A percentile compares a stretch with the other conserved stretches of the same genome.
phyloP scores from a whole-genome alignment of 768 basidiomycete genomes.

The Pisolithus albus region DNA sequence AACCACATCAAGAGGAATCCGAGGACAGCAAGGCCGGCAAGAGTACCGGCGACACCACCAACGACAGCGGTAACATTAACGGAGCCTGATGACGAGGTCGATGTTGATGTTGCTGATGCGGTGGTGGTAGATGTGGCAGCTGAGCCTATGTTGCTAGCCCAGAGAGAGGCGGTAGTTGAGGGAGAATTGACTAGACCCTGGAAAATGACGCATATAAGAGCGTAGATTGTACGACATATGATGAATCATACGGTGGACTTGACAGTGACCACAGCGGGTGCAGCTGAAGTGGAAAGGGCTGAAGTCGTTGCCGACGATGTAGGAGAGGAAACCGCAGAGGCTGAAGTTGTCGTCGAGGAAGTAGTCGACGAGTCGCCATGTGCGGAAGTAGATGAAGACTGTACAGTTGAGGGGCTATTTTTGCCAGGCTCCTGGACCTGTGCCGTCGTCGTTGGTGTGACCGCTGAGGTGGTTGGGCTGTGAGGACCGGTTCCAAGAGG shows the following conservation, averaged over 20 bases:
- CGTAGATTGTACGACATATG: not conserved
- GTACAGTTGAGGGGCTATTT: no score
- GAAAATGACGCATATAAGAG: not conserved
- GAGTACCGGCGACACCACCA: slow-evolving; percentile 40
- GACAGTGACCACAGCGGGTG: slow-evolving; percentile 3
- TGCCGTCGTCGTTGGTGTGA: no score
- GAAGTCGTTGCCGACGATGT: slow-evolving; percentile 8
- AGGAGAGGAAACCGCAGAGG: slow-evolving; percentile 7
- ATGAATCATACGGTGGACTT: not conserved
- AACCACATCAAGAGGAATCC: slow-evolving; percentile 40
- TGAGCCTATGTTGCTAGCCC: not conserved
- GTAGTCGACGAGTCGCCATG: not conserved
- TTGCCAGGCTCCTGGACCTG: no score
- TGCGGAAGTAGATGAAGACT: not conserved
- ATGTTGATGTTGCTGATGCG: slow-evolving; percentile 21
- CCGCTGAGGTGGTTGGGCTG: no score
- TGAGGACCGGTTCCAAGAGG: no score
- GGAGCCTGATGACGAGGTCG: slow-evolving; percentile 31
- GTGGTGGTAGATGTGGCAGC: slow-evolving; percentile 3
- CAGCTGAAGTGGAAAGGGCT: slow-evolving; percentile 2
- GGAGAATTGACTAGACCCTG: not conserved
- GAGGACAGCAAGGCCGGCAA: slow-evolving; percentile 35
- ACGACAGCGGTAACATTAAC: slow-evolving; percentile 25
- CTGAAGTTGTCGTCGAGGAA: not conserved
- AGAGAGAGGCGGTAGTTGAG: not conserved